A percentile compares a stretch with the other conserved stretches of the same genome.
These are phyloP conservation scores for Boletellus ananiceps DNA, from an alignment of 768 basidiomycete genomes.

Conservation along the genomic window DNA sequence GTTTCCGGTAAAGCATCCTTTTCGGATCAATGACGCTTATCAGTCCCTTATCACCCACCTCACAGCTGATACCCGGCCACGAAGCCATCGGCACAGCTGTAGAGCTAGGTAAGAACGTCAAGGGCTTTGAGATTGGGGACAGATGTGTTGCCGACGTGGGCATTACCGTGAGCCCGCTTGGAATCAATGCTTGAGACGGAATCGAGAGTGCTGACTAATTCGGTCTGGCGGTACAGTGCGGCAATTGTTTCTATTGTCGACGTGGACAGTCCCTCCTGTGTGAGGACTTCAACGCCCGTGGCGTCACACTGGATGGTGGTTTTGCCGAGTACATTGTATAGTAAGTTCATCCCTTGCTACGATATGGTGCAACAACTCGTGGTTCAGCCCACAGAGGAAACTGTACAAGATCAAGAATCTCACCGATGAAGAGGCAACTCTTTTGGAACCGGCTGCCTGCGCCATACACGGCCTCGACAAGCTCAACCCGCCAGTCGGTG, in stretches of 20 bases:
- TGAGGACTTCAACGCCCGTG: constrained; percentile 78
- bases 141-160: constrained; percentile 82
- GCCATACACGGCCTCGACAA: constrained; percentile 92
- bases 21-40: constrained; percentile 20
- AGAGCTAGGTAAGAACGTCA: constrained; percentile 75
- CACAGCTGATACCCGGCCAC: constrained; percentile 69
- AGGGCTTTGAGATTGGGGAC: constrained; percentile 72
- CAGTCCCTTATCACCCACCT: constrained; percentile 7
- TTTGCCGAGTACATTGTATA: constrained; percentile 88
- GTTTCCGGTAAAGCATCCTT: constrained; percentile 41
- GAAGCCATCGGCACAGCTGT: constrained; percentile 72
- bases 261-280: constrained; percentile 79
- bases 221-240: constrained; percentile 49
- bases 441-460: constrained; percentile 87
- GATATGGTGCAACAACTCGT: neutral
- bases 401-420: constrained; percentile 87
- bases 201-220: constrained; percentile 2
- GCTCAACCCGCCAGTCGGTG: constrained; percentile 73
- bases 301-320: constrained; percentile 77
- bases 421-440: constrained; percentile 80
- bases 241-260: constrained; percentile 82
- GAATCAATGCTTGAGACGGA: neutral
- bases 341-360: constrained; percentile 38
- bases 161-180: constrained; percentile 47
- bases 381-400: constrained; percentile 58